Evolutionary conservation across 257 asterid genomes (phyloP).

Genomic region (Lavandula angustifolia): DNA sequence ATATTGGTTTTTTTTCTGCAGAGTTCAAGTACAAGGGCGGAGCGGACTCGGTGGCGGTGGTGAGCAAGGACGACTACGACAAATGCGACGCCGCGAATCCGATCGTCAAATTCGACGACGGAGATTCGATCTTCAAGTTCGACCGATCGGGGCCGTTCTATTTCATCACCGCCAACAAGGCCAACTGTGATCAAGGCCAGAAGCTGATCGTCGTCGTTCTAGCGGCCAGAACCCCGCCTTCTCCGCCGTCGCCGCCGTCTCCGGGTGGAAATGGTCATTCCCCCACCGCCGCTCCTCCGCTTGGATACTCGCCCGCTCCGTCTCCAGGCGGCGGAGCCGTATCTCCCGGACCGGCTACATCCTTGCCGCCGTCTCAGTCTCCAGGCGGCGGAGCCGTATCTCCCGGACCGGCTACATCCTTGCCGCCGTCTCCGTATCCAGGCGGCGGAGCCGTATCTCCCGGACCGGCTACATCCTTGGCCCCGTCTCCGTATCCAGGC

Average conservation of each 20-base stretch:
- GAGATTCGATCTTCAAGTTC: constrained; percentile 47
- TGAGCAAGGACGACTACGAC: constrained; percentile 46
- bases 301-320: constrained; percentile 1
- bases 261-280: background rate
- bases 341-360: too few relatives aligned
- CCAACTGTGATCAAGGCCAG: constrained; percentile 59
- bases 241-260: constrained; percentile 14
- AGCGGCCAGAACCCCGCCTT: constrained; percentile 36
- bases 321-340: too few relatives aligned
- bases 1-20: constrained; percentile 12
- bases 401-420: too few relatives aligned
- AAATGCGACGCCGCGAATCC: constrained; percentile 51
- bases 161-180: constrained; percentile 55
- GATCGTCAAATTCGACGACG: constrained; percentile 40
- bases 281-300: constrained; percentile 27
- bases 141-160: constrained; percentile 58
- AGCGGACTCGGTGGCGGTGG: constrained; percentile 62
- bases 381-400: too few relatives aligned
- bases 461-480: too few relatives aligned
- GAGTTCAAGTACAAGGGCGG: constrained; percentile 58
- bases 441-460: too few relatives aligned
- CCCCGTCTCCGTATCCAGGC: too few relatives aligned
- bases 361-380: too few relatives aligned
- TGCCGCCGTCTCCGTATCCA: constrained; percentile 27
- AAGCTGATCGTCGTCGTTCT: constrained; percentile 53